Percentiles rank a stretch among this genome's conserved stretches.
Evolutionary conservation across 1,284 basidiomycete species (phyloP).

Genomic region (Ustilago sp.): DNA sequence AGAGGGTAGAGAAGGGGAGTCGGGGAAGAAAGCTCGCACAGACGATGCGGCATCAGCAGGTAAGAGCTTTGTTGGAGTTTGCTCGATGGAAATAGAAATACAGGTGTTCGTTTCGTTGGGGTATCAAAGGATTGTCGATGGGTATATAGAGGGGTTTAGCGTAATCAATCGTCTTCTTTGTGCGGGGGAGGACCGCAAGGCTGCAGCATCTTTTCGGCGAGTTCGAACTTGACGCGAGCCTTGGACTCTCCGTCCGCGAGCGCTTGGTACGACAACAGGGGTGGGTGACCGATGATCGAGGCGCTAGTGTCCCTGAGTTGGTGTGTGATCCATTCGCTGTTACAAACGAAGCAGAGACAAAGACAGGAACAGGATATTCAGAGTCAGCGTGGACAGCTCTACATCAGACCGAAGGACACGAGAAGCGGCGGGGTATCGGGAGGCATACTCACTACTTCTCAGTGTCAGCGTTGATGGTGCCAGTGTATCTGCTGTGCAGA

Average conservation of each 20-base stretch:
- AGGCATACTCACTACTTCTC: constrained; percentile 63
- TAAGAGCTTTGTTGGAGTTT: neutral
- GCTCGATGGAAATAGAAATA: constrained; percentile 17
- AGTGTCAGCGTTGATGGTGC: constrained; percentile 74
- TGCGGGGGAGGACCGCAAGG: constrained; percentile 96
- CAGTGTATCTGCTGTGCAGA: constrained; percentile 93
- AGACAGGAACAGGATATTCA: constrained; percentile 12
- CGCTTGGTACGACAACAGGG: constrained; percentile 85
- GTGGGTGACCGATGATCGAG: constrained; percentile 90
- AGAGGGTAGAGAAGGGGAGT: neutral
- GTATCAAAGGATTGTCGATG: constrained; percentile 10
- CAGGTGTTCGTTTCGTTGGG: constrained; percentile 13
- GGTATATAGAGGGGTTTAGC: constrained; percentile 19
- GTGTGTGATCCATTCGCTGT: constrained; percentile 95
- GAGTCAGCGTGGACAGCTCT: constrained; percentile 10
- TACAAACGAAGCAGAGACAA: constrained; percentile 1
- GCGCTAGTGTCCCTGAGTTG: constrained; percentile 94
- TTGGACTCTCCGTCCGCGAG: constrained; percentile 93
- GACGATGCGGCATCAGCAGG: neutral
- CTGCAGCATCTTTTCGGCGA: constrained; percentile 85
- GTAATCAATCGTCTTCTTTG: constrained; percentile 81
- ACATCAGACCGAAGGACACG: constrained; percentile 12
- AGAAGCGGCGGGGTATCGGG: constrained; percentile 11
- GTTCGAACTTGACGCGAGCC: constrained; percentile 89
- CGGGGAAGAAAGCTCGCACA: constrained; percentile 1